Evolutionary conservation across 345 rosid genomes (phyloP), one percentile per base, ranked within the genome.

Genomic region (Rhizophora mangle): DNA sequence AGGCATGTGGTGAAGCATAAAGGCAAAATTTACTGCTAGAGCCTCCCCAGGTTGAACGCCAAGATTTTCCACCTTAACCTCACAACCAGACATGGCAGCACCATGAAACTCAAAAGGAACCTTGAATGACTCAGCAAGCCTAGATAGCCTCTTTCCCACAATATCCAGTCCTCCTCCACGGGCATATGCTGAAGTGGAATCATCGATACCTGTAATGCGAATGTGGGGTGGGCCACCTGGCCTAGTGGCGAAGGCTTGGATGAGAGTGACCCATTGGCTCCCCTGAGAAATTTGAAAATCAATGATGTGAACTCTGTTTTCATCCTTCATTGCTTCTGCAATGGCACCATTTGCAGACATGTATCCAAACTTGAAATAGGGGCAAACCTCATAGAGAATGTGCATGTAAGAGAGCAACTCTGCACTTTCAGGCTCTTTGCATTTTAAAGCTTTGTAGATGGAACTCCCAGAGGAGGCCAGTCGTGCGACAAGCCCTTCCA

Each of bases 271-370:
- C 98, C 98, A 93, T 65, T 93, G 98, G 74, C 85, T 86, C 65
- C 98, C 98, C 81, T 90, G 96, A 64, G 78, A 90, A 61, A 93
- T 90, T 68, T 89, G 98, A 82, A 93, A 93, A 71, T 93, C 98
- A 29, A 93, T 79, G 34, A 93, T 93, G 74, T 93, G 97, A 55
- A 93, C 92, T 73, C 81, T 76, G 62, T 84, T 80, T 67, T 90
- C 97, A 65, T 87, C 86, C 79, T 90, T 93, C 96, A 90, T 89
- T 75, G 97, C 98, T 78, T 90, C 97, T 15, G 98, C 98, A 29
- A 93, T 86, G 1, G 98, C 98, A 60, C 98, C 98, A 69, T 90
- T 93, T 5, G 96, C 97, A 31, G 98, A 90, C 92, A 93, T 90
- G 84, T 90, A 93, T 0, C 98, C 97, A 26, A 93, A 93, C 73